Conservation (phyloP, 2,329 filamentous ascomycete species). For the Bipolaris zeicola region DNA sequence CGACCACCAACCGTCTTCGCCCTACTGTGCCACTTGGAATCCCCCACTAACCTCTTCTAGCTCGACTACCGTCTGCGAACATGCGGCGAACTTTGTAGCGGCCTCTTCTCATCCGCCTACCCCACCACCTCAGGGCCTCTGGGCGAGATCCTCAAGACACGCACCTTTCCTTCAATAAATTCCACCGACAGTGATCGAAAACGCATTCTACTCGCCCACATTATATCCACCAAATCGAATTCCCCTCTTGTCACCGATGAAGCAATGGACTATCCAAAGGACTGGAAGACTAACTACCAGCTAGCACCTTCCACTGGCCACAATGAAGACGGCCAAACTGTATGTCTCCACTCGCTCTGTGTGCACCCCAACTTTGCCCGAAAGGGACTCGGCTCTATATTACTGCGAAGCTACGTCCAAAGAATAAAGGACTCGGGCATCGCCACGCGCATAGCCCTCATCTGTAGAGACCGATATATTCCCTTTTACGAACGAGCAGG, state of each 20-base stretch:
- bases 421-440: conserved; percentile 72
- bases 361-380: conserved; percentile 77
- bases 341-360: conserved; percentile 82
- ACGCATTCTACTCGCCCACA: conserved; percentile 74
- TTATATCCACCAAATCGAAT: conserved; percentile 74
- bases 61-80: conserved; percentile 75
- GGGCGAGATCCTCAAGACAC: conserved; percentile 60
- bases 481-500: conserved; percentile 76
- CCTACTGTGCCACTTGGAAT: background rate
- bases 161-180: conserved; percentile 64
- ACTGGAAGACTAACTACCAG: conserved; percentile 63
- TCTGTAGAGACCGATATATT: conserved; percentile 76
- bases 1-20: background rate
- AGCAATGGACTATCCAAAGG: conserved; percentile 74
- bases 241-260: conserved; percentile 70
- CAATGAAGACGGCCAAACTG: conserved; percentile 72
- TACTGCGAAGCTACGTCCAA: conserved; percentile 78
- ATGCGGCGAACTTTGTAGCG: conserved; percentile 78
- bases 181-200: conserved; percentile 62
- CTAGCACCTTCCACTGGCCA: conserved; percentile 62
- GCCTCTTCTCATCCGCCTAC: conserved; percentile 76
- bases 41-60: conserved; percentile 51
- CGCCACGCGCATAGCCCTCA: conserved; percentile 74
- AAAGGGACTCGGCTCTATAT: conserved; percentile 72
- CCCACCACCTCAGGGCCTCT: conserved; percentile 50